Evolutionary conservation across 345 rosid genomes (phyloP), one percentile per base, ranked within the genome.

Genomic region (Salix udensis): DNA sequence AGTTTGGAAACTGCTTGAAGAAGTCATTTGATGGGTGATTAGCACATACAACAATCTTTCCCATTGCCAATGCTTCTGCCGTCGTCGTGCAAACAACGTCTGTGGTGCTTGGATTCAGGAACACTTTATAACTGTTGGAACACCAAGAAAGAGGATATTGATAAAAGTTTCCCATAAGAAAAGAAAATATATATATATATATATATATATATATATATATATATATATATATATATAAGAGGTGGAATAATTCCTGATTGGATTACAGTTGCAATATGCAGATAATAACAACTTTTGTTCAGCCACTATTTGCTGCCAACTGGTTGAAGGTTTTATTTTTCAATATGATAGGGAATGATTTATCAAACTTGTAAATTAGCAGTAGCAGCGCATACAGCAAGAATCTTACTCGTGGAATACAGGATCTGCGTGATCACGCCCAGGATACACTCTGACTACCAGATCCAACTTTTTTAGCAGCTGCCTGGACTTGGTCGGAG

Each of bases 31-130:
- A 81, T 52, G 84, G 50, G 77, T 81, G 84, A 50, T 81, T 84
- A 62, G 91, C 88, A 55, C 92, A 90, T 31, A 91, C 87, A 55
- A 89, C 95, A 5, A 80, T 82, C 79, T 96, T 96, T 2, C 98
- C 98, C 99, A 96, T 94, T 30, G 99, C 99, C 83, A 94, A 83
- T 64, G 98, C 97, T 89, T 96, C 99, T 72, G 97, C 97, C 12
- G 97, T 94, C 62, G 98, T 94, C 26, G 99, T 96, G 86, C 98
- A 96, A 71, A 96, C 98, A 48, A 96, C 98, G 67, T 96, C 99
- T 13, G 97, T 92, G 62, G 98, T 96, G 91, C 99, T 96, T 11
- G 99, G 98, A 81, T 96, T 96, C 81, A 96, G 85, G 84, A 96
- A 96, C 81, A 92, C 93, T 85, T 89, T 96, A 76, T 91, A 94